These are phyloP conservation scores for Polychytrium aggregatum DNA, from an alignment of 192 early-diverging fungal species.

Conservation along the genomic window DNA sequence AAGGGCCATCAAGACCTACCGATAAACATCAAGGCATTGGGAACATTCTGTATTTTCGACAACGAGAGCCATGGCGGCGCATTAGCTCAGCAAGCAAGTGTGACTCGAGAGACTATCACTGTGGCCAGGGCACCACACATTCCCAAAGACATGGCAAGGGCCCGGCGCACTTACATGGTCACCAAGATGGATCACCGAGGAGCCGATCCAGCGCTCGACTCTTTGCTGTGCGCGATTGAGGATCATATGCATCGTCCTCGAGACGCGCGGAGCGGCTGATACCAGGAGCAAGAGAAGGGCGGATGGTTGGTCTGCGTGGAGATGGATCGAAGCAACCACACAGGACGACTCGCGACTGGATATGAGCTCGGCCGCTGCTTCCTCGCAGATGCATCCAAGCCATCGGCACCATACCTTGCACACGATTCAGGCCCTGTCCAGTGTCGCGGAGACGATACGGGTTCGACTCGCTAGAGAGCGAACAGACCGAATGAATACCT, in stretches of 20 bases:
- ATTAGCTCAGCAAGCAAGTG: neutral
- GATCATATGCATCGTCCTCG: constrained; percentile 78
- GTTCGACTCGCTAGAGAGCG: no score
- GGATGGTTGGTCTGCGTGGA: no score
- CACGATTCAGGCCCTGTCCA: constrained; percentile 92
- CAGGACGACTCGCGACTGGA: no score
- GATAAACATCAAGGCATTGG: constrained; percentile 96
- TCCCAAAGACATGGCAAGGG: neutral
- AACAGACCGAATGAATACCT: no score
- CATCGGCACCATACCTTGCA: constrained; percentile 53
- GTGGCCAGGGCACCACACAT: neutral
- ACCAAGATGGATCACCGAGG: constrained; percentile 91
- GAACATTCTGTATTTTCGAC: constrained; percentile 70
- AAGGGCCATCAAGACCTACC: constrained; percentile 46
- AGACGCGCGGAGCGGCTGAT: constrained; percentile 63
- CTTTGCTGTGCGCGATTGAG: constrained; percentile 74
- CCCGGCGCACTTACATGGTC: constrained; percentile 46
- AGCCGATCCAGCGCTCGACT: constrained; percentile 85
- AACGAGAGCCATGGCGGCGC: no score
- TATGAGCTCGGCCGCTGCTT: neutral
- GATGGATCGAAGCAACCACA: no score
- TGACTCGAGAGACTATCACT: neutral
- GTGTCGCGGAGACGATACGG: constrained; percentile 87
- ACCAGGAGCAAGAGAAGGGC: no score
- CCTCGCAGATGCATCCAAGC: neutral